Evolutionary conservation across 768 basidiomycete genomes (phyloP).

Genomic region (Botryobasidium botryosum): DNA sequence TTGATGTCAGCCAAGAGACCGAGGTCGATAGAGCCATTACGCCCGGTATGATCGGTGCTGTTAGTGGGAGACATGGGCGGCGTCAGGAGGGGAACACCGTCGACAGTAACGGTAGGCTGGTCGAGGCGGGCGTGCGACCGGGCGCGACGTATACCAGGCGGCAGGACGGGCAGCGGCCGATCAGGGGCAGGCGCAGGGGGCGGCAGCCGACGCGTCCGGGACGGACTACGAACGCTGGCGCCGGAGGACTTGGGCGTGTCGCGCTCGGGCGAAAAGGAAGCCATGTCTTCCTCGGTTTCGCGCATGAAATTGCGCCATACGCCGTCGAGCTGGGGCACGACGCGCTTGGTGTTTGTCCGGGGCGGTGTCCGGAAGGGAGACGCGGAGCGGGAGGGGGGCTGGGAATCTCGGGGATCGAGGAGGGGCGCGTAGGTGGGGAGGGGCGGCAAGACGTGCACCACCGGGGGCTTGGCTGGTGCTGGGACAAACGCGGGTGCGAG

Average conservation of each 20-base stretch:
- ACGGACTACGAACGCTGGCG: background rate
- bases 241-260: background rate
- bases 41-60: no score
- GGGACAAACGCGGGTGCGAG: background rate
- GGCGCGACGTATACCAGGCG: background rate
- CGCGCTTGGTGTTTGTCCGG: background rate
- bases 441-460: background rate
- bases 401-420: background rate
- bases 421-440: background rate
- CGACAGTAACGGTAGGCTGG: background rate
- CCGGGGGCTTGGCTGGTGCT: background rate
- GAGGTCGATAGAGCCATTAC: no score
- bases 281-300: slow-evolving; percentile 5
- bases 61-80: no score
- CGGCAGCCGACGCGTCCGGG: background rate
- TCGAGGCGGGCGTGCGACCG: background rate
- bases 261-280: background rate
- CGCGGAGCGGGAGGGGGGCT: background rate
- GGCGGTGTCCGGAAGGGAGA: background rate
- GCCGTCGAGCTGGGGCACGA: slow-evolving; percentile 5
- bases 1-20: no score
- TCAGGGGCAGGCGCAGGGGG: background rate
- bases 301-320: slow-evolving; percentile 5
- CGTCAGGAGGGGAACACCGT: no score
- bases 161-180: background rate